phyloP scores from a whole-genome alignment of 208 protist genomes.

The Crithidia sp. region DNA sequence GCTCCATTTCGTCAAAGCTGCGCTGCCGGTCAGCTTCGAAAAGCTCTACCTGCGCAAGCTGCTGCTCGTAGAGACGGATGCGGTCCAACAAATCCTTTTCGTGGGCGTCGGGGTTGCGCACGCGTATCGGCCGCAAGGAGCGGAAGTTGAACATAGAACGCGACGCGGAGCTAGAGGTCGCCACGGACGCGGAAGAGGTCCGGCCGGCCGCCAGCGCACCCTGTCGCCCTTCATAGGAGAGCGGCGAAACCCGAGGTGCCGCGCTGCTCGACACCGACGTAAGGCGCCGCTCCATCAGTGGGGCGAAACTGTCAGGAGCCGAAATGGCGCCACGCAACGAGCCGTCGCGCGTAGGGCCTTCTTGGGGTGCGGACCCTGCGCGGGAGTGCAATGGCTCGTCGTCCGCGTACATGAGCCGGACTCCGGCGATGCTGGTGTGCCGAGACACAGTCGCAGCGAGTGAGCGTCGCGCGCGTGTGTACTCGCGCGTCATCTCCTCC shows the following conservation, averaged over 20 bases:
- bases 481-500: slow-evolving; percentile 41
- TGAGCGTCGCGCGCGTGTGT: slow-evolving; percentile 16
- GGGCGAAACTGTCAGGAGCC: not conserved
- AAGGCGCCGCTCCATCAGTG: slow-evolving; percentile 7
- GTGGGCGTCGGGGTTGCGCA: slow-evolving; percentile 65
- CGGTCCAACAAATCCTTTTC: slow-evolving; percentile 66
- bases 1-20: slow-evolving; percentile 80
- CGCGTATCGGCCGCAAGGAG: slow-evolving; percentile 50
- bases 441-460: slow-evolving; percentile 12
- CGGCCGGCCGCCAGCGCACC: not conserved
- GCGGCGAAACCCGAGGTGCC: slow-evolving; percentile 22
- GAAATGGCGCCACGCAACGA: not conserved
- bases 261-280: not conserved
- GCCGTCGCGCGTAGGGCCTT: not conserved
- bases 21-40: slow-evolving; percentile 70
- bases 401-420: slow-evolving; percentile 1
- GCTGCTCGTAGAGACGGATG: slow-evolving; percentile 57
- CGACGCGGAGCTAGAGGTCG: not conserved
- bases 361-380: slow-evolving; percentile 10
- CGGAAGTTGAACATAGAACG: slow-evolving; percentile 40
- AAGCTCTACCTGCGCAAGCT: slow-evolving; percentile 52
- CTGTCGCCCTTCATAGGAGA: slow-evolving; percentile 20
- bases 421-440: not conserved
- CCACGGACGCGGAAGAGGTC: not conserved
- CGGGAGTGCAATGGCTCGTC: slow-evolving; percentile 2